Evolutionary conservation across 805 yeast genomes (phyloP), one percentile per base, ranked within the genome.

Genomic region (Saccharomycopsis babjevae): DNA sequence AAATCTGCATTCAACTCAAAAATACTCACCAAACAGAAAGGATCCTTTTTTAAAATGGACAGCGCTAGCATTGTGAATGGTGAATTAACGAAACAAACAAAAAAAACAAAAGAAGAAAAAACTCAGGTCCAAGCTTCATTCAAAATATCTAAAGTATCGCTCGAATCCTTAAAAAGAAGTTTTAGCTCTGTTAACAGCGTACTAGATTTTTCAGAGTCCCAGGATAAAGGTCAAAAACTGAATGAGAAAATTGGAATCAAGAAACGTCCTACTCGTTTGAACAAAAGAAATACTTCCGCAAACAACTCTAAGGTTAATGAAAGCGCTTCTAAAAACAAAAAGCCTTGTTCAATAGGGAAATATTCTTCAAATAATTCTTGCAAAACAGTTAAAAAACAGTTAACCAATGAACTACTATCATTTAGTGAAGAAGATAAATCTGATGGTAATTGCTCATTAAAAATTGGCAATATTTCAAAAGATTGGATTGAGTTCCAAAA

Each of bases 401-500:
- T 25, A 5, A 2, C 52, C 25, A 46, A 22, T 13, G 52, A 46
- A 22, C 4, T 46, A 3, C 28, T 46, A 46, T 10, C 32, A 11
- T 46, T 46, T 22, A 46, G 28, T 28, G 52, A 46, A 34, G 34
- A 46, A 34, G 18, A 25, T 22, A 28, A 58, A 1, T 10, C 22
- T 28, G 22, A 22, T 20, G 57, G 40, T 15, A 32, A 22, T n/a
- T 54, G 40, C 38, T 54, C 56, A 13, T 36, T 32, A 28, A 34
- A 20, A 54, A 54, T 25, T 32, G 46, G 16, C 22, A 8, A n/a
- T 4, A 28, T 38, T 18, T 38, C 43, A 16, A 28, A 56, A 22
- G 54, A 57, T 4, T 43, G 59, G 59, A 36, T 30, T 46, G 46
- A 57, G 28, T 18, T 56, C 8, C 54, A 18, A 15, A 50, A 52